Conservation (phyloP, 139 green algal genomes). For the Nannochloris sp. region DNA sequence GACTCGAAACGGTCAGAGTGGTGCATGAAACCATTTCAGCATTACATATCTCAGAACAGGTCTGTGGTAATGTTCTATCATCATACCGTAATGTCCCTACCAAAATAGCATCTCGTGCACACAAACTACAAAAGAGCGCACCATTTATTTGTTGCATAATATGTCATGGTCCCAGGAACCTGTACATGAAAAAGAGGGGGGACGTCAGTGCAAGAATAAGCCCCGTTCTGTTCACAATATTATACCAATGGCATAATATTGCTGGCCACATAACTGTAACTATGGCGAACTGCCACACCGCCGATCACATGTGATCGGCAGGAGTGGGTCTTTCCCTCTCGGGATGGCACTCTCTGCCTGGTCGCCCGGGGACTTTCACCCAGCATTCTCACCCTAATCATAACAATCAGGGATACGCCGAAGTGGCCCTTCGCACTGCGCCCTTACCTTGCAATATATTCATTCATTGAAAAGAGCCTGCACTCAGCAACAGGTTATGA, state of each 20-base stretch:
- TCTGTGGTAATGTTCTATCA: constrained; percentile 38
- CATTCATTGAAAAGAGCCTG: not conserved
- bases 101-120: not conserved
- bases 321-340: constrained; percentile 72
- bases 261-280: constrained; percentile 96
- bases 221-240: constrained; percentile 89
- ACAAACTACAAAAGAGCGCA: not conserved
- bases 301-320: constrained; percentile 7
- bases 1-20: constrained; percentile 26
- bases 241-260: constrained; percentile 14
- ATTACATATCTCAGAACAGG: constrained; percentile 36
- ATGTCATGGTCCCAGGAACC: not conserved
- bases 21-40: constrained; percentile 26
- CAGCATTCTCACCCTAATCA: constrained; percentile 37
- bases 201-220: constrained; percentile 95
- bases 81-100: constrained; percentile 14
- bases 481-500: not conserved
- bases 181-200: constrained; percentile 10
- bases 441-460: constrained; percentile 30
- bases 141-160: not conserved
- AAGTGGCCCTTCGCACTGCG: constrained; percentile 75
- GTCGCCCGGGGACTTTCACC: constrained; percentile 96
- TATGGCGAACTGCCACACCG: constrained; percentile 84
- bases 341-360: constrained; percentile 93
- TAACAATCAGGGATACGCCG: constrained; percentile 24